Evolutionary conservation across 345 rosid genomes (phyloP).

Genomic region (Gossypium australe): DNA sequence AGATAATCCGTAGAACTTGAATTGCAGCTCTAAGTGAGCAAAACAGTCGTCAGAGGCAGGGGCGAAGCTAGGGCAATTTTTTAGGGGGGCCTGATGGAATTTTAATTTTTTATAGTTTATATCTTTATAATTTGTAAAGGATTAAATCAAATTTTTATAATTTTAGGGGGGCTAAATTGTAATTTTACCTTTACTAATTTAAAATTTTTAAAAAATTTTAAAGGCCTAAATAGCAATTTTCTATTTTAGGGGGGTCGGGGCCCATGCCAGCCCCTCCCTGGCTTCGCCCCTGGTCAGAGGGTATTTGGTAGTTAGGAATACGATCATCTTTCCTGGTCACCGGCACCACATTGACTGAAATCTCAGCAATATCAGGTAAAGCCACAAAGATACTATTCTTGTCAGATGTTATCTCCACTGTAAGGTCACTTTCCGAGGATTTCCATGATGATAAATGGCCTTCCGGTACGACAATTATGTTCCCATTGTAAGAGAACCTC

Average conservation of each 20-base stretch:
- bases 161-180: too few relatives aligned
- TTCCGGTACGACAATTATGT: slow-evolving; percentile 35
- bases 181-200: too few relatives aligned
- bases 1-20: slow-evolving; percentile 51
- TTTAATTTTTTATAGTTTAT: too few relatives aligned
- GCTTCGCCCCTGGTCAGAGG: slow-evolving; percentile 4
- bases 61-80: too few relatives aligned
- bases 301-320: slow-evolving; percentile 50
- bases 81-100: too few relatives aligned
- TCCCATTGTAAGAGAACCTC: slow-evolving; percentile 46
- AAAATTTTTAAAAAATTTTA: too few relatives aligned
- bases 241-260: too few relatives aligned
- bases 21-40: slow-evolving; percentile 64
- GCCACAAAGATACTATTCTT: slow-evolving; percentile 48
- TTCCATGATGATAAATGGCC: slow-evolving; percentile 47
- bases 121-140: too few relatives aligned
- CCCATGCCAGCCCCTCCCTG: too few relatives aligned
- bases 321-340: slow-evolving; percentile 67
- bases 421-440: slow-evolving; percentile 34
- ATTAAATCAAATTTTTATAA: too few relatives aligned
- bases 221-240: too few relatives aligned
- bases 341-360: slow-evolving; percentile 55
- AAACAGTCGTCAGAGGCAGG: too few relatives aligned
- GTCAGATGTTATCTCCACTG: slow-evolving; percentile 45
- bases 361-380: slow-evolving; percentile 41